Conservation (phyloP, 768 basidiomycete genomes). For the Nidularia sp. region DNA sequence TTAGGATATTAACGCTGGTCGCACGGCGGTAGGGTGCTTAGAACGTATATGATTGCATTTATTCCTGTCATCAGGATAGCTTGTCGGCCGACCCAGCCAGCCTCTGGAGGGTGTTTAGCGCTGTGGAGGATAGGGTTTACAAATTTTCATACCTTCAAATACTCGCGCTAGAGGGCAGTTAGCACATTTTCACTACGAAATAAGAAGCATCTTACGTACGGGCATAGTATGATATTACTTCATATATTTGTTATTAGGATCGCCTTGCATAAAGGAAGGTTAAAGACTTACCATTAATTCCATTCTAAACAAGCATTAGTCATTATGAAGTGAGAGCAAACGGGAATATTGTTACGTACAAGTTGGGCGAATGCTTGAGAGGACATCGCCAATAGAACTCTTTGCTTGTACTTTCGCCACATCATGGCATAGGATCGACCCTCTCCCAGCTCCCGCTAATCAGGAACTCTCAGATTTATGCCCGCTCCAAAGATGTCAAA, state of each 20-base stretch:
- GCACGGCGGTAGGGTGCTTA: slow-evolving; percentile 81
- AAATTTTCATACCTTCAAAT: slow-evolving; percentile 67
- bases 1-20: slow-evolving; percentile 17
- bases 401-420: slow-evolving; percentile 84
- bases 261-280: slow-evolving; percentile 2
- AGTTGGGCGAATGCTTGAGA: slow-evolving; percentile 95
- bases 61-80: slow-evolving; percentile 96
- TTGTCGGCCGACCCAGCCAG: slow-evolving; percentile 92
- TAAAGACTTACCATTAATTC: slow-evolving; percentile 76
- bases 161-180: slow-evolving; percentile 60
- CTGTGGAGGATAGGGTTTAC: not conserved
- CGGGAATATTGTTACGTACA: slow-evolving; percentile 39
- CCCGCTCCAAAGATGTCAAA: not conserved
- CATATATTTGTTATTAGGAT: slow-evolving; percentile 2
- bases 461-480: not conserved
- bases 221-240: slow-evolving; percentile 92
- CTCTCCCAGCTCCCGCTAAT: slow-evolving; percentile 71
- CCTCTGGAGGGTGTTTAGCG: slow-evolving; percentile 47
- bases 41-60: slow-evolving; percentile 77
- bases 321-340: slow-evolving; percentile 1
- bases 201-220: slow-evolving; percentile 46
- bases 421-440: slow-evolving; percentile 73
- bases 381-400: slow-evolving; percentile 91
- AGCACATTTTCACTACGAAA: not conserved
- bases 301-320: slow-evolving; percentile 55